phyloP scores from a whole-genome alignment of 257 asterid species.

The Knoxia roxburghii region DNA sequence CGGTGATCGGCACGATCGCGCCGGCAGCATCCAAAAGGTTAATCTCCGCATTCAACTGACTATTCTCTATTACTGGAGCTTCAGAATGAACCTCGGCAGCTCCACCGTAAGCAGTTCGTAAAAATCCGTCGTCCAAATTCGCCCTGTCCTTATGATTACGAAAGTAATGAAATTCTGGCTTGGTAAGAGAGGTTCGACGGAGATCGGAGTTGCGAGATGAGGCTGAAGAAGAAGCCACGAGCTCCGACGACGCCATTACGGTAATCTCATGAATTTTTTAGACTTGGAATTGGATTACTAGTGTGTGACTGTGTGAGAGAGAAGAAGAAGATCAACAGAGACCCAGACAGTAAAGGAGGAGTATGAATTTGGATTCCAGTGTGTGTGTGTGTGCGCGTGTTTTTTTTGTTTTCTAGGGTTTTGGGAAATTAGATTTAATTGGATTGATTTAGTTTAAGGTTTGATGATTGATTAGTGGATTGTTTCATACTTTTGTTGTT shows the following conservation, averaged over 20 bases:
- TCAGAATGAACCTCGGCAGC: constrained; percentile 12
- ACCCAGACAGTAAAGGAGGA: background rate
- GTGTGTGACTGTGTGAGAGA: background rate
- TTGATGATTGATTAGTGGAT: background rate
- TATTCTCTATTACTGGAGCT: constrained; percentile 20
- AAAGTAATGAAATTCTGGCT: constrained; percentile 14
- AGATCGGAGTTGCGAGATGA: constrained; percentile 29
- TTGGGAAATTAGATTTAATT: constrained; percentile 13
- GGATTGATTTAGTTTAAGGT: background rate
- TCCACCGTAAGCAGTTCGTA: constrained; percentile 19
- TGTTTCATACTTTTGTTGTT: background rate
- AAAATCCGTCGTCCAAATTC: constrained; percentile 22
- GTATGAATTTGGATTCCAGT: background rate
- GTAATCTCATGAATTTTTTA: background rate
- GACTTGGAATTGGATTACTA: background rate
- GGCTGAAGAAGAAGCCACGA: constrained; percentile 30
- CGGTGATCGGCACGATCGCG: constrained; percentile 41
- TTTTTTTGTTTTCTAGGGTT: constrained; percentile 8
- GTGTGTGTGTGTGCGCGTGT: background rate
- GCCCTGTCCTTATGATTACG: constrained; percentile 10
- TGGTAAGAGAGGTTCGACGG: constrained; percentile 21
- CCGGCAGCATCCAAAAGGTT: constrained; percentile 41
- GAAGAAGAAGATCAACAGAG: background rate
- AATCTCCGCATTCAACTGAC: constrained; percentile 46
- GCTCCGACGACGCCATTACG: constrained; percentile 34